Base-by-base conservation (phyloP, 257 asterid species). In the Penstemon eatonii region DNA sequence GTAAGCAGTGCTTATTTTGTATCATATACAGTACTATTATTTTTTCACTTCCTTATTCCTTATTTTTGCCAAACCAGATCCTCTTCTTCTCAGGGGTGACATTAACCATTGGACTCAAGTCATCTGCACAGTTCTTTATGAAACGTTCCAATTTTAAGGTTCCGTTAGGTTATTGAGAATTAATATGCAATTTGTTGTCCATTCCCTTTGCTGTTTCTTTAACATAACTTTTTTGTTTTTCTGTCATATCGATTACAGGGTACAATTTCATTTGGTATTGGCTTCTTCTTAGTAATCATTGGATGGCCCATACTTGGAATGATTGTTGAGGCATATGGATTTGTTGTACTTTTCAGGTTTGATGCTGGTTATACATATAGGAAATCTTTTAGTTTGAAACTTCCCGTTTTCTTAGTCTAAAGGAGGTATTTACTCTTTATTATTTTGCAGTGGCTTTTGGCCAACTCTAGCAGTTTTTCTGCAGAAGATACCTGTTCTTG, bases 301-400 rank as follows among this genome's bases (percentile, higher is more conserved):
- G 98, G 97, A 66, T 92, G 98, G 98, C 96, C 98, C 40, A 83
- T 90, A 69, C 38, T 91, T 3, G 99, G 99, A 61, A 93, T 93
- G 97, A 93, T 93, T 18, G 83, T 93, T 73, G 97, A 93, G 82
- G 73, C 99, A 44, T 93, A 93, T 81, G 99, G 99, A 57, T 93
- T 90, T 77, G 63, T 90, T 72, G 95, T 93, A 51, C 96, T 93
- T 70, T 93, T 93, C 89, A 93, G 99, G 97, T 90, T 70, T 49
- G 33, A 25, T 25, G 33, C 33, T 25, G 33, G 33, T 25, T 25
- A 25, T 25, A 25, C 33, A 25, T 33, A 41, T 64, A 18, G 46
- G 19, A 38, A 54, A 65, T 57, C 8, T 66, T 43, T 46, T 42
- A 42, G 55, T 36, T 60, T 57, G 13, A 6, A 25, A 64, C 18